Percentiles rank a stretch among this genome's conserved stretches.
Conservation (phyloP, 225 moss, liverwort and hornwort genomes). For the Climacium dendroides region DNA sequence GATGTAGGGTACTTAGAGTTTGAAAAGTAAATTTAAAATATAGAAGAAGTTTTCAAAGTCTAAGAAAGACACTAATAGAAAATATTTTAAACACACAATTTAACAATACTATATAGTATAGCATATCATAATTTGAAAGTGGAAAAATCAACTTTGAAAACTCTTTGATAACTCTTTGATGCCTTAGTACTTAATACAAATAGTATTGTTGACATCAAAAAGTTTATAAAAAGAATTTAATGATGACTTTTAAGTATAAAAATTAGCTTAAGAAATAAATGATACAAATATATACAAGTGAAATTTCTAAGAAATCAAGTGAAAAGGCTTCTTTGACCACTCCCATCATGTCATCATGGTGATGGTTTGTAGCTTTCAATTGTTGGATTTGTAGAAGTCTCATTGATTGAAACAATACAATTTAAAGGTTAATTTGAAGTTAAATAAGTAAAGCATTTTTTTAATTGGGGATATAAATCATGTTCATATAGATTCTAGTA, state of each 20-base stretch:
- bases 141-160: neutral
- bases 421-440: neutral
- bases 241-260: neutral
- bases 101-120: neutral
- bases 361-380: neutral
- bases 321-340: no score
- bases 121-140: neutral
- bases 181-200: no score
- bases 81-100: neutral
- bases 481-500: neutral
- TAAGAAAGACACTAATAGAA: no score
- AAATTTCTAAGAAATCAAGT: neutral
- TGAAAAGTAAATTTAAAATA: neutral
- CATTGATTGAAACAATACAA: neutral
- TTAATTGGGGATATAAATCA: neutral
- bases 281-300: accelerated
- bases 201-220: neutral
- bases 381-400: neutral
- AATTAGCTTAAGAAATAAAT: no score
- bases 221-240: neutral
- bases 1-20: neutral
- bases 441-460: neutral
- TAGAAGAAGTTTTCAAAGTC: neutral
- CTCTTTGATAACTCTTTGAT: neutral
- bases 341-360: no score